Evolutionary conservation across 2,329 filamentous ascomycete species (phyloP).

Genomic region (Chaetomium olivaceum): DNA sequence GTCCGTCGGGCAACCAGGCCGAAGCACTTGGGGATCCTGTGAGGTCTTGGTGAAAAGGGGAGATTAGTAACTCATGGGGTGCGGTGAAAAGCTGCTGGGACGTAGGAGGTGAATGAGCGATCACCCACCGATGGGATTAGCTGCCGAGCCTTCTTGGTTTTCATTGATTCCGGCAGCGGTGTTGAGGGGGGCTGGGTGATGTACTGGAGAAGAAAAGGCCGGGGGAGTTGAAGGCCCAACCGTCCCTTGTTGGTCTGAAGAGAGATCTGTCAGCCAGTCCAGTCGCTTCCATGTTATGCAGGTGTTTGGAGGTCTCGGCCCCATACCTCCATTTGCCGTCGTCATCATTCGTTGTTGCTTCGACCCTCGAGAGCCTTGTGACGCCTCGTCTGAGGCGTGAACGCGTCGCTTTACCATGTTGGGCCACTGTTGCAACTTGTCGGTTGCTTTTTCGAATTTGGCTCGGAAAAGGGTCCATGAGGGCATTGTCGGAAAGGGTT

Average conservation of each 20-base stretch:
- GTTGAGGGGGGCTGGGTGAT: background rate
- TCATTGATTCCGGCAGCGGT: background rate
- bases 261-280: background rate
- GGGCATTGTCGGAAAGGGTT: constrained; percentile 17
- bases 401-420: constrained; percentile 23
- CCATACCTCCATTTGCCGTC: background rate
- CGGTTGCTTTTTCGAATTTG: constrained; percentile 19
- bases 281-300: background rate
- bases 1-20: background rate
- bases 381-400: constrained; percentile 1
- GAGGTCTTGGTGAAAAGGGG: background rate
- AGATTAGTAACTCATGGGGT: background rate
- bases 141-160: background rate
- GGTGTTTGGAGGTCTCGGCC: background rate
- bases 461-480: constrained; percentile 11
- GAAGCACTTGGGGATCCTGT: background rate
- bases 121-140: background rate
- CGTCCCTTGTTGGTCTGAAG: background rate
- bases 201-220: background rate
- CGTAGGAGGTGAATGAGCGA: background rate
- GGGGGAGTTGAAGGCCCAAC: background rate
- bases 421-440: constrained; percentile 16
- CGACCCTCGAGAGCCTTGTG: background rate
- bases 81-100: background rate
- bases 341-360: constrained; percentile 23